These are phyloP conservation scores for Grosmannia penicillata DNA, from an alignment of 2,329 filamentous ascomycete species.

Conservation along the genomic window DNA sequence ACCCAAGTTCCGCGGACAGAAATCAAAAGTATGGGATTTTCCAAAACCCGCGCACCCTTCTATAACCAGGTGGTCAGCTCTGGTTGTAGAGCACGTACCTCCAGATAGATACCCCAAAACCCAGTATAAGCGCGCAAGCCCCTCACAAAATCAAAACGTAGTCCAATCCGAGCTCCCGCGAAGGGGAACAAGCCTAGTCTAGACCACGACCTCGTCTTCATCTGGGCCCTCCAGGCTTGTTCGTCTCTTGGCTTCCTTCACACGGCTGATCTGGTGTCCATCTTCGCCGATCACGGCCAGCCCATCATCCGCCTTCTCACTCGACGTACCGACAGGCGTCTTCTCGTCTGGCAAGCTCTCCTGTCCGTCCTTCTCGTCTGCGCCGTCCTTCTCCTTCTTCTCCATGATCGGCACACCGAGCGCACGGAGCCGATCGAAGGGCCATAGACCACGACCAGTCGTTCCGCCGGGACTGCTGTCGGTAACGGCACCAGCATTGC, in stretches of 20 bases:
- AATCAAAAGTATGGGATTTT: too few relatives aligned
- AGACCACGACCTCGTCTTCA: conserved; percentile 32
- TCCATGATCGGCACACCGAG: too few relatives aligned
- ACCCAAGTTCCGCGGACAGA: too few relatives aligned
- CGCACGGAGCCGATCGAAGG: conserved; percentile 32
- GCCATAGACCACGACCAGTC: conserved; percentile 32
- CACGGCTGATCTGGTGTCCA: conserved; percentile 26
- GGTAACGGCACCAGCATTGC: not conserved
- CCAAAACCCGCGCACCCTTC: too few relatives aligned
- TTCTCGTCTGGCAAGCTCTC: conserved; percentile 10
- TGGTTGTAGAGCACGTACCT: too few relatives aligned
- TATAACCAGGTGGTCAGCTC: too few relatives aligned
- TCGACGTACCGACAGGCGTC: not conserved
- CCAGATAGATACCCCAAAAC: too few relatives aligned
- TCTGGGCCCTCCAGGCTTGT: conserved; percentile 47
- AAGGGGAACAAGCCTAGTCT: too few relatives aligned
- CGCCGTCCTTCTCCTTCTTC: not conserved
- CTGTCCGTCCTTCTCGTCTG: not conserved
- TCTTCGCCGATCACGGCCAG: conserved; percentile 22
- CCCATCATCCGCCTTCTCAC: conserved; percentile 14
- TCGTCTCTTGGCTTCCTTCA: conserved; percentile 36
- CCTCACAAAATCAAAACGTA: too few relatives aligned
- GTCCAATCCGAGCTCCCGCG: too few relatives aligned
- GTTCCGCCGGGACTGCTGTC: not conserved
- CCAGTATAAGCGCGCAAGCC: too few relatives aligned